phyloP scores from a whole-genome alignment of 305 asterid species.

The Ajuga reptans region DNA sequence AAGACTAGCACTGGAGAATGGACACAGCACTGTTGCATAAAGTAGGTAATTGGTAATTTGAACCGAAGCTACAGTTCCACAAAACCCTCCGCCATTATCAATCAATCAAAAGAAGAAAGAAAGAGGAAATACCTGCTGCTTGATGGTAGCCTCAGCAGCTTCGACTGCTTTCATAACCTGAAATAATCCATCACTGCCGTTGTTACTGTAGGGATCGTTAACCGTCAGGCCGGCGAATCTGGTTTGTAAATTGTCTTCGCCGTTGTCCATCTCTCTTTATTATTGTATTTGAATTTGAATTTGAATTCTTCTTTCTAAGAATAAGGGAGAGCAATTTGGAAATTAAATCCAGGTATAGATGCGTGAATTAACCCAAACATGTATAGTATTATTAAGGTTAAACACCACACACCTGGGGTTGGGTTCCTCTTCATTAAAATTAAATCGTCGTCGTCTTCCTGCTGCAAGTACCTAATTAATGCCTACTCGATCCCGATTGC shows the following conservation, averaged over 20 bases:
- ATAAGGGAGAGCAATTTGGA: neutral
- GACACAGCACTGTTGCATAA: slow-evolving; percentile 1
- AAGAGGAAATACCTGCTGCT: slow-evolving; percentile 56
- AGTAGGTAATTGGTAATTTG: neutral
- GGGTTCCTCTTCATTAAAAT: slow-evolving; percentile 11
- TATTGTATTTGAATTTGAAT: neutral
- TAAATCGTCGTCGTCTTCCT: neutral
- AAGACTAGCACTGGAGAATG: neutral
- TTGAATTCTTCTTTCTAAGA: neutral
- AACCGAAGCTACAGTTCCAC: neutral
- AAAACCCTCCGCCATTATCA: neutral
- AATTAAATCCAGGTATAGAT: neutral
- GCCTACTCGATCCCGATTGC: slow-evolving; percentile 13
- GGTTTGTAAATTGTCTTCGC: slow-evolving; percentile 43
- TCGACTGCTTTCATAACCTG: slow-evolving; percentile 96
- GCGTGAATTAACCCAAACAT: neutral
- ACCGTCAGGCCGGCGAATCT: slow-evolving; percentile 49
- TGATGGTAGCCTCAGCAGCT: slow-evolving; percentile 90
- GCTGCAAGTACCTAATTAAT: no score
- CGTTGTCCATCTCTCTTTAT: slow-evolving; percentile 53
- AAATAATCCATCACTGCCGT: slow-evolving; percentile 60
- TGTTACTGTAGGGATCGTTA: slow-evolving; percentile 40
- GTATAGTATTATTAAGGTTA: neutral
- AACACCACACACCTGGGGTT: neutral
- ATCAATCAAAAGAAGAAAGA: neutral